Evolutionary conservation across 2,329 filamentous ascomycete genomes (phyloP), one percentile per base, ranked within the genome.

Genomic region (Cordyceps farinosa): DNA sequence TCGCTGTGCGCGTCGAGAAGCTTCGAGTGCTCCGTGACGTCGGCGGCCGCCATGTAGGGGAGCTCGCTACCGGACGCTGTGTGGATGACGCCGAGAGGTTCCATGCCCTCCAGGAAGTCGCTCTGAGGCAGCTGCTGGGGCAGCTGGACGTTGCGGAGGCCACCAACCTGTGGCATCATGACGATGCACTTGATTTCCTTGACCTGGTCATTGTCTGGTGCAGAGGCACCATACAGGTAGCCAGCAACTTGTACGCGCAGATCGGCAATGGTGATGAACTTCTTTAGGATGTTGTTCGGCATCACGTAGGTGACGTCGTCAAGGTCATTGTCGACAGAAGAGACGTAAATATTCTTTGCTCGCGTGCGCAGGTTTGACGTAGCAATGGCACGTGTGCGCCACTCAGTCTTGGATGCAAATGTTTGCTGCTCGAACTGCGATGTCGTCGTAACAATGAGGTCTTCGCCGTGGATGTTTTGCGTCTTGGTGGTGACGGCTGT

Each of bases 401-500:
- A 99, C 73, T 99, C 95, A 0, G 95, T 99, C 86, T 98, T 98
- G 22, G 94, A 98, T 11, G 94, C 93, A 75, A 99, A 99, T 0
- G 93, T 94, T 75, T 97, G 91, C 77, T 97, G 93, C 78, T 99
- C 95, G 71, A 96, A 99, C 73, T 97, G 91, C 22, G 95, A 98
- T 0, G 95, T 99, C 0, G 96, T 99, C 0, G 95, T 97, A 32
- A 98, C 94, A 70, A 99, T 93, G 72, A 99, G 97, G 73, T 99
- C 95, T 76, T 99, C 95, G 5, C 95, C 95, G 67, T 94, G 92
- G 5, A 95, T 89, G 72, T 99, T 99, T 76, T 97, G 93, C 0
- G 95, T 99, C 84, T 97, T 97, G 58, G 96, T 99, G 0, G 95
- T 98, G 27, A 97, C 94, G 15, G 95, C 95, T 36, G 95, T 99